These are phyloP conservation scores for Colletotrichum plurivorum DNA, from an alignment of 2,329 filamentous ascomycete genomes.

Conservation along the genomic window DNA sequence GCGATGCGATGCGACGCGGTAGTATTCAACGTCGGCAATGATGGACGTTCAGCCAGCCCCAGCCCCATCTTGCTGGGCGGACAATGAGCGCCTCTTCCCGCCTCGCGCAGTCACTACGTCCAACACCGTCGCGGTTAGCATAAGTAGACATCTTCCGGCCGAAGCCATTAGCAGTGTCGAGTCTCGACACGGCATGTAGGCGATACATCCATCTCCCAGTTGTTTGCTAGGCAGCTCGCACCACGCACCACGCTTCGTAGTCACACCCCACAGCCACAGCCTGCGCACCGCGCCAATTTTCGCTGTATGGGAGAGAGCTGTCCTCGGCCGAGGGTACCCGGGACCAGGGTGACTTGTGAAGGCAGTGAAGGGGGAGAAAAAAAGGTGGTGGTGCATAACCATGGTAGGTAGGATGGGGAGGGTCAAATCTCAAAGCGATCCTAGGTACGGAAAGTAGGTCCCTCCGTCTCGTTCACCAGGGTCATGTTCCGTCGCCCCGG, in stretches of 20 bases:
- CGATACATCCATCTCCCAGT: neutral
- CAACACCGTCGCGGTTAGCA: neutral
- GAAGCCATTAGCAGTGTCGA: neutral
- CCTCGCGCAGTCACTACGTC: too few relatives aligned
- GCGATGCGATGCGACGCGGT: slow-evolving; percentile 11
- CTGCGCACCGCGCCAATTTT: neutral
- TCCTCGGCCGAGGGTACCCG: neutral
- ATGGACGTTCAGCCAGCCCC: neutral
- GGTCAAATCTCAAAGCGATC: too few relatives aligned
- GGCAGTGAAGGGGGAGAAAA: neutral
- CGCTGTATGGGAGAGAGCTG: neutral
- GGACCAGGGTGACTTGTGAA: neutral
- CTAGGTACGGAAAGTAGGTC: too few relatives aligned
- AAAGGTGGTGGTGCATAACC: too few relatives aligned
- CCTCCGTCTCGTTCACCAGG: too few relatives aligned
- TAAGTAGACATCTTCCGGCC: neutral
- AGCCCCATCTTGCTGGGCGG: too few relatives aligned
- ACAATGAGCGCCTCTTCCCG: too few relatives aligned
- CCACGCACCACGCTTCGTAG: neutral
- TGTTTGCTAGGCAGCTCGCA: neutral
- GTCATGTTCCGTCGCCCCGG: too few relatives aligned
- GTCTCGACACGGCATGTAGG: neutral
- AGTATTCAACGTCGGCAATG: neutral
- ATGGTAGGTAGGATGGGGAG: too few relatives aligned
- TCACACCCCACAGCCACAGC: neutral